These are phyloP conservation scores for Sclerotinia borealis DNA, from an alignment of 2,329 filamentous ascomycete species.

Conservation along the genomic window DNA sequence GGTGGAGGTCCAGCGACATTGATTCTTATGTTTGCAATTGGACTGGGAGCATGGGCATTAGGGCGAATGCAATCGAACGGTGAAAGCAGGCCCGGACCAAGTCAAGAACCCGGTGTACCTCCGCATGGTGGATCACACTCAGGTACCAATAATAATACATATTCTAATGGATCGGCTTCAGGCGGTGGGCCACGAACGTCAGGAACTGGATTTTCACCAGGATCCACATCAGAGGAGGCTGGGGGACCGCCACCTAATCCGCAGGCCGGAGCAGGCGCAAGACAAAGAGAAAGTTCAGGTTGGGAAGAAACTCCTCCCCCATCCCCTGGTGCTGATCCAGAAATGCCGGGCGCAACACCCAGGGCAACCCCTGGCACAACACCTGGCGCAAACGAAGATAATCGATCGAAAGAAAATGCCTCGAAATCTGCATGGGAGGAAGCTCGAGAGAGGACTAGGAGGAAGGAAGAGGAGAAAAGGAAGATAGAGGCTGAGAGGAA, in stretches of 20 bases:
- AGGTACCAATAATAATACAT: slow-evolving; percentile 20
- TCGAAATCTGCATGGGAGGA: slow-evolving; percentile 58
- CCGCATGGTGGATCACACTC: slow-evolving; percentile 16
- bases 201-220: slow-evolving; percentile 7
- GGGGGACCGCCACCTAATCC: slow-evolving; percentile 19
- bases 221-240: slow-evolving; percentile 5
- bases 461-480: slow-evolving; percentile 62
- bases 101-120: slow-evolving; percentile 20
- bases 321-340: slow-evolving; percentile 15
- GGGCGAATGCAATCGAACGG: slow-evolving; percentile 55
- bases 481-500: slow-evolving; percentile 55
- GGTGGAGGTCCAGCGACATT: slow-evolving; percentile 68
- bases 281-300: slow-evolving; percentile 5
- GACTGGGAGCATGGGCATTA: slow-evolving; percentile 70
- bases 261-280: slow-evolving; percentile 11
- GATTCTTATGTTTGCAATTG: slow-evolving; percentile 66
- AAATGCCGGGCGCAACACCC: slow-evolving; percentile 2
- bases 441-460: slow-evolving; percentile 60
- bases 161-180: slow-evolving; percentile 25
- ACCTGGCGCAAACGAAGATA: slow-evolving; percentile 16
- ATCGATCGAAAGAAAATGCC: slow-evolving; percentile 17
- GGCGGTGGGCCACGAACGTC: slow-evolving; percentile 13
- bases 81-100: slow-evolving; percentile 30
- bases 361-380: neutral
- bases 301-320: slow-evolving; percentile 10